phyloP scores from a whole-genome alignment of 129 eudicot species.

The Daucus carota region DNA sequence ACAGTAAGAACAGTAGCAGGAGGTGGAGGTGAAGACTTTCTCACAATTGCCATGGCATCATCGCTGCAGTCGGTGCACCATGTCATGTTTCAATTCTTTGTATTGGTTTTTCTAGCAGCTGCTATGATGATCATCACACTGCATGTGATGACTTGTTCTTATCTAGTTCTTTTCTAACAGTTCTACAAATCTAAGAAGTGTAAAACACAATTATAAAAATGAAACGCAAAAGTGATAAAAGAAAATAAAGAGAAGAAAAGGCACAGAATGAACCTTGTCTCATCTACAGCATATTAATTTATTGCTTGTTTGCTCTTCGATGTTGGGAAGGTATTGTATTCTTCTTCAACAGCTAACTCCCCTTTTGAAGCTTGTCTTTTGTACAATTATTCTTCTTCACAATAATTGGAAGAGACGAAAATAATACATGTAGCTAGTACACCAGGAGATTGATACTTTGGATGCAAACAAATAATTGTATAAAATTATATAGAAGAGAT shows the following conservation, averaged over 20 bases:
- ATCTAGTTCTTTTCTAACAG: not conserved
- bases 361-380: conserved; percentile 9
- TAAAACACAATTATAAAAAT: conserved; percentile 5
- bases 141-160: conserved; percentile 7
- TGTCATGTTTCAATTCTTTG: conserved; percentile 25
- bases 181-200: not conserved
- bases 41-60: conserved; percentile 15
- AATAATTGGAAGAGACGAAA: conserved; percentile 14
- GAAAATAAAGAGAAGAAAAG: conserved; percentile 11
- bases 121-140: conserved; percentile 14
- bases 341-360: conserved; percentile 17
- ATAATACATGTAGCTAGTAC: not conserved
- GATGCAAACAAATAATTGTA: not conserved
- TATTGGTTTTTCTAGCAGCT: not conserved
- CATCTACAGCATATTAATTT: conserved; percentile 16
- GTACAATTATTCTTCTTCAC: conserved; percentile 9
- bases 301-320: conserved; percentile 20
- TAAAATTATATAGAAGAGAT: not conserved
- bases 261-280: conserved; percentile 16
- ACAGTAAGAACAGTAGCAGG: not conserved
- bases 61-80: conserved; percentile 42
- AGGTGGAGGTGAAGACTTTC: conserved; percentile 14
- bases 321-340: conserved; percentile 50
- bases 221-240: conserved; percentile 14
- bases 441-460: not conserved